phyloP scores from a whole-genome alignment of 805 yeast genomes.

The Teunomyces gatunensis region DNA sequence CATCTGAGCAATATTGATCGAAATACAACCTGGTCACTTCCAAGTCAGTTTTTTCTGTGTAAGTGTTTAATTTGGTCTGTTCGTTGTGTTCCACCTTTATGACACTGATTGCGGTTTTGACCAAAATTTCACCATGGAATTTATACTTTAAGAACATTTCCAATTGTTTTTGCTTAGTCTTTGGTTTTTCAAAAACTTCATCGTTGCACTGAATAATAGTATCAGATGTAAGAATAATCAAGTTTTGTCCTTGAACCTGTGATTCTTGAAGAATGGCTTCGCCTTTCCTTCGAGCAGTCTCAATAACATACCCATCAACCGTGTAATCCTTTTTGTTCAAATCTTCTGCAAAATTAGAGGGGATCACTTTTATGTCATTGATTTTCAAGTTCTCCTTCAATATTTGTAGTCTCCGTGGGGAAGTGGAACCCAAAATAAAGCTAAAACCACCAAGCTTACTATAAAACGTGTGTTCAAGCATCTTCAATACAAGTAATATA shows the following conservation, averaged over 20 bases:
- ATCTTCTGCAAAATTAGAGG: conserved; percentile 77
- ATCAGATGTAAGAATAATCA: conserved; percentile 63
- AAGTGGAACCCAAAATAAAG: conserved; percentile 75
- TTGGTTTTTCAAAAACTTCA: conserved; percentile 76
- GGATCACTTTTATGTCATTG: conserved; percentile 41
- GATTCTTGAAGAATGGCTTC: conserved; percentile 53
- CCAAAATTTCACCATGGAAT: conserved; percentile 20
- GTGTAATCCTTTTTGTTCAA: conserved; percentile 51
- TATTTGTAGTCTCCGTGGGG: conserved; percentile 80
- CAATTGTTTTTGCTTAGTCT: conserved; percentile 23
- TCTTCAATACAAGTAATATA: not conserved
- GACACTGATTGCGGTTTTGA: conserved; percentile 34
- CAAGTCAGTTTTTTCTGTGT: conserved; percentile 7
- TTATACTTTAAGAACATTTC: conserved; percentile 28
- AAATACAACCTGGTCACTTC: conserved; percentile 49
- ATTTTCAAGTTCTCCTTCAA: conserved; percentile 55
- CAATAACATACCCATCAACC: conserved; percentile 56
- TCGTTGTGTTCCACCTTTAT: conserved; percentile 14
- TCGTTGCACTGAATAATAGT: conserved; percentile 66
- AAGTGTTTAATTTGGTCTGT: not conserved
- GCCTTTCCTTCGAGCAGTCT: conserved; percentile 71
- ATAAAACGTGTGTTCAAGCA: conserved; percentile 17
- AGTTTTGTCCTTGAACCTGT: conserved; percentile 16
- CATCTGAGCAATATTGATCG: conserved; percentile 47
- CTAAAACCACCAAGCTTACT: conserved; percentile 17